Conservation (phyloP, 345 rosid species). For the Brassica nigra region DNA sequence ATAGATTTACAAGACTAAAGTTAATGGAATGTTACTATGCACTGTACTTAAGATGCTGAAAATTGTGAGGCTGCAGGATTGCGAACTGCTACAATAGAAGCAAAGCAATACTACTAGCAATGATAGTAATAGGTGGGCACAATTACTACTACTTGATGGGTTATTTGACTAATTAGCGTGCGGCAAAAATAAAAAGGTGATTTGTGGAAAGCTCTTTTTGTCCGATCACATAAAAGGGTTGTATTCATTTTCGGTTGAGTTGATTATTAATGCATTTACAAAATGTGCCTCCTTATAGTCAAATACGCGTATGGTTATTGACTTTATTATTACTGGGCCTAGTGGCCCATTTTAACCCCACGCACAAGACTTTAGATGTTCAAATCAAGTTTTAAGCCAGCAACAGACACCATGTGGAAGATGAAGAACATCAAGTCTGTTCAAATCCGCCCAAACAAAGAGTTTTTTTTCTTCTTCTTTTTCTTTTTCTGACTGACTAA, state of each 20-base stretch:
- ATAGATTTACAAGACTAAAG: neutral
- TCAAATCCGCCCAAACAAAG: neutral
- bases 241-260: neutral
- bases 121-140: conserved; percentile 25
- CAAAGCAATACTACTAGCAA: conserved; percentile 15
- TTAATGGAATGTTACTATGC: neutral
- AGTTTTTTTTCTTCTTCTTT: neutral
- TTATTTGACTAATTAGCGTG: conserved; percentile 1
- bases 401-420: neutral
- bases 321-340: neutral
- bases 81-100: conserved; percentile 10
- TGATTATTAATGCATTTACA: neutral
- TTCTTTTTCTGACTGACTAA: neutral
- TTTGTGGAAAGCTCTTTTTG: neutral
- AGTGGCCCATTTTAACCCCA: conserved; percentile 10
- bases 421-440: neutral
- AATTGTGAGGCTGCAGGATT: conserved; percentile 3
- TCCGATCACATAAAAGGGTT: neutral
- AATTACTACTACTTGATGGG: conserved; percentile 29
- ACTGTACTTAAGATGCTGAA: neutral
- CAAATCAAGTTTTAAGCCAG: neutral
- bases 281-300: neutral
- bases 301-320: neutral
- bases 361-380: no score
- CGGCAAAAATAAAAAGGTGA: neutral